Evolutionary conservation across 2,329 filamentous ascomycete species (phyloP).

Genomic region (Trichoderma citrinoviride): DNA sequence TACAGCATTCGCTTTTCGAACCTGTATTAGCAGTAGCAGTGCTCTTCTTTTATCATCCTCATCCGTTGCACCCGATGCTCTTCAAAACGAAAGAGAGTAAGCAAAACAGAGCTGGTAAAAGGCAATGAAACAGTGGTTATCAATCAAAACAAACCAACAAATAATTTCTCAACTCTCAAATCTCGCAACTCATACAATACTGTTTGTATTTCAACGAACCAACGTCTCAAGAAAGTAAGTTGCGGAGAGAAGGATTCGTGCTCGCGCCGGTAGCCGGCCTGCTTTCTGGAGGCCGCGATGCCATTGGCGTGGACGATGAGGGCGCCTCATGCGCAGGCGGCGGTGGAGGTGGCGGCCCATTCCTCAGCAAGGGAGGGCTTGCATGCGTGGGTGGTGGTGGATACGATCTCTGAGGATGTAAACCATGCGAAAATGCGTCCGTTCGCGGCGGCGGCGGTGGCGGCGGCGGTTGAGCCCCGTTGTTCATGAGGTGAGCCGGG

Average conservation of each 20-base stretch:
- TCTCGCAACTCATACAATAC: neutral
- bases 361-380: constrained; percentile 47
- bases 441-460: constrained; percentile 27
- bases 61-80: neutral
- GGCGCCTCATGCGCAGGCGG: constrained; percentile 26
- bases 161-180: neutral
- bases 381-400: constrained; percentile 42
- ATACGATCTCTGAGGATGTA: constrained; percentile 42
- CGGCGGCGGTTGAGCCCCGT: constrained; percentile 33
- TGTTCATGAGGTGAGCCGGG: constrained; percentile 35
- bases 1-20: neutral
- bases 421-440: constrained; percentile 41
- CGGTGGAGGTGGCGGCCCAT: constrained; percentile 30
- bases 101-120: neutral
- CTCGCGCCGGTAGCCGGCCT: constrained; percentile 65
- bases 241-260: constrained; percentile 72
- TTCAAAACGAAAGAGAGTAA: neutral
- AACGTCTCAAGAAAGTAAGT: constrained; percentile 60
- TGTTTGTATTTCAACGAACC: neutral
- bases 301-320: constrained; percentile 29
- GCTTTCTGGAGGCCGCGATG: constrained; percentile 38
- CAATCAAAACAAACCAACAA: neutral
- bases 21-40: neutral
- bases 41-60: neutral
- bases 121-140: neutral